Conservation (phyloP, 805 yeast species). For the Scheffersomyces lignosus region DNA sequence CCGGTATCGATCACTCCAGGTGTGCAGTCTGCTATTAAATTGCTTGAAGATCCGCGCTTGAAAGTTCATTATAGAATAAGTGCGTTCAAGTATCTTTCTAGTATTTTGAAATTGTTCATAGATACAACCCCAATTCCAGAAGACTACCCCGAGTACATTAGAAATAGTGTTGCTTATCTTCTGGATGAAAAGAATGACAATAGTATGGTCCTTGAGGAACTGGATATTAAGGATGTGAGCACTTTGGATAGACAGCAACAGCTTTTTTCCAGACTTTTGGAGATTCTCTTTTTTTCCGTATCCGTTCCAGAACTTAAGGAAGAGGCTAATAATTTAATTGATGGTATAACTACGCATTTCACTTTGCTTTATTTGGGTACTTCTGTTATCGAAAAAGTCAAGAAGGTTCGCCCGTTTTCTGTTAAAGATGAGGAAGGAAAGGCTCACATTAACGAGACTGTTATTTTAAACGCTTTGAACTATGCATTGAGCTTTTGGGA, state of each 20-base stretch:
- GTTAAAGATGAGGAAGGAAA: conserved; percentile 80
- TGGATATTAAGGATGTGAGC: conserved; percentile 46
- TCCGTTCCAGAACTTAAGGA: conserved; percentile 70
- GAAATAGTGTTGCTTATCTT: conserved; percentile 49
- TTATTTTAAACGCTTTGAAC: conserved; percentile 71
- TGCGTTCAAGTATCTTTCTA: conserved; percentile 71
- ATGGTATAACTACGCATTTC: conserved; percentile 74
- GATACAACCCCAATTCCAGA: conserved; percentile 52
- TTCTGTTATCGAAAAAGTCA: conserved; percentile 65
- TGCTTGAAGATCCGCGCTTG: conserved; percentile 66
- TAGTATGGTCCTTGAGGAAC: conserved; percentile 33
- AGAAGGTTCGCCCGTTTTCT: conserved; percentile 67
- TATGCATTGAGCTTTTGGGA: conserved; percentile 80
- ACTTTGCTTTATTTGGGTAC: conserved; percentile 76
- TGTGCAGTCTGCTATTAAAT: conserved; percentile 69
- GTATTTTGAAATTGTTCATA: conserved; percentile 67
- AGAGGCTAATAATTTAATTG: conserved; percentile 63
- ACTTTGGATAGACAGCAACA: conserved; percentile 63
- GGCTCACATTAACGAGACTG: conserved; percentile 64
- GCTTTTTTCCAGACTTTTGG: conserved; percentile 61
- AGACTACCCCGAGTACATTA: conserved; percentile 42
- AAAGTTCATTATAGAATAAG: conserved; percentile 69
- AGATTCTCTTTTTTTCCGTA: conserved; percentile 71
- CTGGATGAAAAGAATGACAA: conserved; percentile 39
- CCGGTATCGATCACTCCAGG: conserved; percentile 85